A percentile compares a stretch with the other conserved stretches of the same genome.
Conservation (phyloP, 805 yeast species). For the Yarrowia phangngaensis region DNA sequence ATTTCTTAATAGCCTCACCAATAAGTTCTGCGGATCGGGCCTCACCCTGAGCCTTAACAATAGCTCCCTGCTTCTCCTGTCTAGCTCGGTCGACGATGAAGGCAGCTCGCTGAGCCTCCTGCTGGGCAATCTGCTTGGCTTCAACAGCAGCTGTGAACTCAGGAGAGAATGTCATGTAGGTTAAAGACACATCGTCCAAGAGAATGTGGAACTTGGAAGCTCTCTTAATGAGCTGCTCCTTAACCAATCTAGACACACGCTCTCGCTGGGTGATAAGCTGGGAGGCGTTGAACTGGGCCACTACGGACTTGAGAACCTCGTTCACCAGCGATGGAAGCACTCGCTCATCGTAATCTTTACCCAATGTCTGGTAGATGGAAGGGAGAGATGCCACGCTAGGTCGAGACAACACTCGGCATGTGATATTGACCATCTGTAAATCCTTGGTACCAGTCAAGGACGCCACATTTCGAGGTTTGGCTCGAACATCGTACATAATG, state of each 20-base stretch:
- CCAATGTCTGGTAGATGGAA: slow-evolving; percentile 83
- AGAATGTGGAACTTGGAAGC: slow-evolving; percentile 83
- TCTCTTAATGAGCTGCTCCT: slow-evolving; percentile 86
- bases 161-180: slow-evolving; percentile 95
- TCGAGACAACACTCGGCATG: slow-evolving; percentile 94
- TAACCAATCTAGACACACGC: slow-evolving; percentile 83
- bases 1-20: slow-evolving; percentile 98
- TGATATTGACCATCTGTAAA: slow-evolving; percentile 96
- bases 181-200: slow-evolving; percentile 93
- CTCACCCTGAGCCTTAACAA: slow-evolving; percentile 97
- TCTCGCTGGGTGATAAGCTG: slow-evolving; percentile 99
- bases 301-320: slow-evolving; percentile 93
- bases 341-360: slow-evolving; percentile 92
- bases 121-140: slow-evolving; percentile 98
- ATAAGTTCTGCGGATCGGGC: slow-evolving; percentile 96
- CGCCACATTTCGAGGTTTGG: slow-evolving; percentile 94
- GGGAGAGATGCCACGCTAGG: slow-evolving; percentile 81
- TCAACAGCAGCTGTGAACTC: slow-evolving; percentile 97
- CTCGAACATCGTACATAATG: slow-evolving; percentile 87
- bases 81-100: slow-evolving; percentile 94
- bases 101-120: slow-evolving; percentile 98
- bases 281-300: slow-evolving; percentile 97
- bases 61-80: slow-evolving; percentile 96
- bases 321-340: slow-evolving; percentile 95
- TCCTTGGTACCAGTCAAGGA: slow-evolving; percentile 97